Evolutionary conservation across 2,329 filamentous ascomycete genomes (phyloP), one percentile per base, ranked within the genome.

Genomic region (Thelonectria rubi): DNA sequence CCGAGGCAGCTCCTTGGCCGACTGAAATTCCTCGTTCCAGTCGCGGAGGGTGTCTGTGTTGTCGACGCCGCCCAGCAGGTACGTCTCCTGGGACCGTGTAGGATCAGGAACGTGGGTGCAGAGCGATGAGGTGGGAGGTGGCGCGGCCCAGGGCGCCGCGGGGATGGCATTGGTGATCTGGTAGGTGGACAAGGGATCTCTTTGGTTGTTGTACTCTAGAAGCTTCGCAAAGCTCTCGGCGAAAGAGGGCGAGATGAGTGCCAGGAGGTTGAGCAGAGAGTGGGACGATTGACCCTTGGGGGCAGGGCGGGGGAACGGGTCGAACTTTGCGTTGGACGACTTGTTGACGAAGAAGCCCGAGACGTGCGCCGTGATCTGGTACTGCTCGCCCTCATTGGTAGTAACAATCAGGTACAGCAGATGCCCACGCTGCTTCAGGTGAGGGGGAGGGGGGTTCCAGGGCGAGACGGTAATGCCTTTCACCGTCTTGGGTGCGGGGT

Each of bases 21-120:
- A 97, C 78, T 99, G 95, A 75, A 99, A 97, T 75, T 99, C 95
- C 77, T 99, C 95, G 72, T 99, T 99, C 94, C 96, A 99, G 77
- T 99, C 95, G 60, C 95, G 88, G 65, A 99, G 82, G 5, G 93
- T 97, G 74, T 99, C 95, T 0, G 93, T 92, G 75, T 94, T 97
- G 73, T 99, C 95, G 24, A 94, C 89, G 30, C 96, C 96, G 18
- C 92, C 87, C 62, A 98, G 88, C 62, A 99, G 82, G 75, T 92
- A 97, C 50, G 91, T 92, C 81, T 99, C 95, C 79, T 99, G 95
- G 20, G 94, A 92, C 57, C 96, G 88, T 20, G 94, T 92, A 64
- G 93, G 86, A 75, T 99, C 95, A 21, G 94, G 77, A 72, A 90
- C 86, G 76, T 99, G 95, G 60, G 86, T 81, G 72, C 84, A 88